Conservation (phyloP, 1,284 basidiomycete species). For the Dichomitus squalens region DNA sequence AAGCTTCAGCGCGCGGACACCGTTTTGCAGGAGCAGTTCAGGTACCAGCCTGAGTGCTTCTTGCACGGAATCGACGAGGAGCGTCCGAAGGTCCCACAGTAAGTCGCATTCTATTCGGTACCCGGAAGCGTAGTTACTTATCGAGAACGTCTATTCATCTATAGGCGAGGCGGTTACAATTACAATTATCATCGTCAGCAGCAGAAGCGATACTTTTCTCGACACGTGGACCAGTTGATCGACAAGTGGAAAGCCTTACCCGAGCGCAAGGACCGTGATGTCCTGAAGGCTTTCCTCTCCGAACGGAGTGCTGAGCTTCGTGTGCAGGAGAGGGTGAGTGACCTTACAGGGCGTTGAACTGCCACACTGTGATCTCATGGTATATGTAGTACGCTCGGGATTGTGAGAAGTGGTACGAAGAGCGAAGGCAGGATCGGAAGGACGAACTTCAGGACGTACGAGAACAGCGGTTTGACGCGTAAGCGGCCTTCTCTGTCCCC, state of each 20-base stretch:
- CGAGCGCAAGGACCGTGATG: not conserved
- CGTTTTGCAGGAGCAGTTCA: no score
- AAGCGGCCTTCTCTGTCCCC: no score
- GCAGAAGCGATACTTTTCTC: not conserved
- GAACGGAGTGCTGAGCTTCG: not conserved
- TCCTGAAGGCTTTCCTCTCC: not conserved
- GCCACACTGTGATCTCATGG: not conserved
- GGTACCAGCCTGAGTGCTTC: no score
- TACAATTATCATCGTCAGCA: no score
- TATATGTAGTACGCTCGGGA: not conserved
- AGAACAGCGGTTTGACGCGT: no score
- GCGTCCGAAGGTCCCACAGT: no score
- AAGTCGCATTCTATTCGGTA: no score
- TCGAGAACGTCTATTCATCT: no score
- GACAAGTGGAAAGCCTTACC: not conserved
- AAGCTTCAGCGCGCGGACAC: no score
- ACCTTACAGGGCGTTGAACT: not conserved
- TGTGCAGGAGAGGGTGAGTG: not conserved
- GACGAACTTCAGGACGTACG: not conserved
- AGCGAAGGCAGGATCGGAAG: not conserved
- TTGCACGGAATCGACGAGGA: no score
- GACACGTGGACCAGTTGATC: not conserved
- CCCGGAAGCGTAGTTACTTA: no score
- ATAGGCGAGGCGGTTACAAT: no score
- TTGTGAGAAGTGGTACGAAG: not conserved